phyloP scores from a whole-genome alignment of 2,329 filamentous ascomycete species.

The Gnomoniopsis sp. region DNA sequence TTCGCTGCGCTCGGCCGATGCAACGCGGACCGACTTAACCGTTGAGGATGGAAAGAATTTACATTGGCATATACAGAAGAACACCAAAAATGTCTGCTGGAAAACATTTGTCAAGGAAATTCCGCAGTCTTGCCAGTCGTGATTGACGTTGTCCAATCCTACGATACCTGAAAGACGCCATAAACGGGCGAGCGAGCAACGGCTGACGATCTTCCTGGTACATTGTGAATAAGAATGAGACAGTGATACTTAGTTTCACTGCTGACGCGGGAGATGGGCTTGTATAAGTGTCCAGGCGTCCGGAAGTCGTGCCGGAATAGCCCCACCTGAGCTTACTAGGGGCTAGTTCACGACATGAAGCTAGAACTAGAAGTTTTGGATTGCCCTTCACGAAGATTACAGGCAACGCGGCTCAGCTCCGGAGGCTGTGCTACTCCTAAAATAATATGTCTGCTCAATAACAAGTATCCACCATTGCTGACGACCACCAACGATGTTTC shows the following conservation, averaged over 20 bases:
- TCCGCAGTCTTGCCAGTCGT: slow-evolving; percentile 5
- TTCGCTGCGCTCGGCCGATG: not conserved
- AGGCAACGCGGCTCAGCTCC: not conserved
- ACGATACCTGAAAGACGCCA: not conserved
- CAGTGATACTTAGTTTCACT: not conserved
- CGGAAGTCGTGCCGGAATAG: too few relatives aligned
- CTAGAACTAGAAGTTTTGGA: too few relatives aligned
- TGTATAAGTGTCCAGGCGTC: not conserved
- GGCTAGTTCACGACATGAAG: too few relatives aligned
- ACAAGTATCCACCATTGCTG: not conserved
- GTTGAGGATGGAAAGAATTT: not conserved
- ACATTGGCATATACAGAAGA: slow-evolving; percentile 15
- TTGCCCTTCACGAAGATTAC: too few relatives aligned
- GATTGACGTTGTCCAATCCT: not conserved
- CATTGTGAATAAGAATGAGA: not conserved
- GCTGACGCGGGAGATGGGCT: not conserved
- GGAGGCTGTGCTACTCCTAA: not conserved
- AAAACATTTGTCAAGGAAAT: not conserved
- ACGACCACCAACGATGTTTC: not conserved
- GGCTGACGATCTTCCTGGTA: not conserved
- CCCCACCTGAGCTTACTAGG: too few relatives aligned
- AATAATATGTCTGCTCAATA: not conserved
- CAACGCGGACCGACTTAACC: not conserved
- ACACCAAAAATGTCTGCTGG: slow-evolving; percentile 1
- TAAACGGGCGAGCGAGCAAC: not conserved